Conservation (phyloP, 1,139 yeast species). For the Arxiozyma slooffiae region DNA sequence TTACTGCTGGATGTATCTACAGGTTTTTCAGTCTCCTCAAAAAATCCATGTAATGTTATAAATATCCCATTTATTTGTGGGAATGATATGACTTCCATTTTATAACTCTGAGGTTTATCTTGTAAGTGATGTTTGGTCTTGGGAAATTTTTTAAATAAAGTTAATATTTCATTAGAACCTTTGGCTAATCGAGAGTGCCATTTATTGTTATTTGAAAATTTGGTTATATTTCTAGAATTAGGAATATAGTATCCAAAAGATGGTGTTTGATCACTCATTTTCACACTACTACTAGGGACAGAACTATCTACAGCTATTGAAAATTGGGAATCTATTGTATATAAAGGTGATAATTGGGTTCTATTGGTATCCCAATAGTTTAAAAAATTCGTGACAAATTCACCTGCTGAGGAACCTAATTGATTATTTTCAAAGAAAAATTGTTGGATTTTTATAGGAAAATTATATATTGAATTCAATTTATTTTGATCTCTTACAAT, state of each 20-base stretch:
- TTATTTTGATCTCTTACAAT: conserved; percentile 63
- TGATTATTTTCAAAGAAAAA: conserved; percentile 79
- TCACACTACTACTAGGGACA: conserved; percentile 37
- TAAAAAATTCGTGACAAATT: conserved; percentile 64
- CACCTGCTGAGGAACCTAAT: conserved; percentile 59
- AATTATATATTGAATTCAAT: conserved; percentile 41
- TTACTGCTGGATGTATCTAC: conserved; percentile 17
- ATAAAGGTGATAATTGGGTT: conserved; percentile 55
- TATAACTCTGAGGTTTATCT: conserved; percentile 52
- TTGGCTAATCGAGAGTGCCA: conserved; percentile 50
- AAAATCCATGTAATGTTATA: conserved; percentile 75
- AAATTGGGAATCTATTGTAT: conserved; percentile 77
- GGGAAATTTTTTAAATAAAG: conserved; percentile 59
- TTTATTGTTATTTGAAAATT: conserved; percentile 52
- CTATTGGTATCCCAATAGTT: conserved; percentile 78
- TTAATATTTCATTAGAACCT: conserved; percentile 62
- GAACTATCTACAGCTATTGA: conserved; percentile 52
- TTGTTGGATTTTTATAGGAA: conserved; percentile 42
- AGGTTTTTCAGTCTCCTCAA: conserved; percentile 55
- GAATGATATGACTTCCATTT: conserved; percentile 69
- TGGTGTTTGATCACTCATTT: conserved; percentile 33
- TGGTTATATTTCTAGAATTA: conserved; percentile 65
- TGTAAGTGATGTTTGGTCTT: conserved; percentile 61
- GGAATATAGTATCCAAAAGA: conserved; percentile 60
- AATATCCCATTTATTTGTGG: conserved; percentile 69